Evolutionary conservation across 129 eudicot genomes (phyloP), one percentile per base, ranked within the genome.

Genomic region (Ambrosia trifida): DNA sequence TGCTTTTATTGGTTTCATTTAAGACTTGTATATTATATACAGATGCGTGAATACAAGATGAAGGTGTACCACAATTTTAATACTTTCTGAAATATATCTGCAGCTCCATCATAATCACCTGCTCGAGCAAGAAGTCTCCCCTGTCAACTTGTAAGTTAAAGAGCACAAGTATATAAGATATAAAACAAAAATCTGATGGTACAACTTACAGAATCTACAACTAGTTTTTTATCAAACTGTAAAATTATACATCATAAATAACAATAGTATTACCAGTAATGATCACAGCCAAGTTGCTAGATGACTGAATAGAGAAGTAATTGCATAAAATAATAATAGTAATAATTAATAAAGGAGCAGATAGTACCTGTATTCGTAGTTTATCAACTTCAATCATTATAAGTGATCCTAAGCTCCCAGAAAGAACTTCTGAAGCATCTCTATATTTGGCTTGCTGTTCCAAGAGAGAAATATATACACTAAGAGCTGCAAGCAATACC

Each of bases 101-200:
- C 85, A 38, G 95, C 98, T 64, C 76, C 85, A 56, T 82, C 83
- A 78, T 79, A 85, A 78, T 93, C 96, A 76, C 96, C 95, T 83
- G 91, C 87, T 87, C 80, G 77, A 71, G 98, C 98, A 85, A 87
- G 98, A 85, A 93, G 96, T 81, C 95, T 87, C 81, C 96, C 98
- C 96, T 93, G 98, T 90, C 89, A 87, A 90, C 96, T 92, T 88
- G 84, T 79, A 83, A 91, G 87, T 86, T 77, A 83, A 88, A 78
- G 78, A 81, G 78, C 72, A 78, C 82, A 77, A 78, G 66, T 84
- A 77, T 64, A 78, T 71, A 86, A 80, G 74, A 76, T 70, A 82
- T 66, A 64, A 49, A 82, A 75, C 17, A 2, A 72, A 11, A 60
- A 13, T 10, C 28, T 70, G 50, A 61, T 57, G 56, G n/a, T 16